These are phyloP conservation scores for Quercus cerris DNA, from an alignment of 306 rosid genomes.

Conservation along the genomic window DNA sequence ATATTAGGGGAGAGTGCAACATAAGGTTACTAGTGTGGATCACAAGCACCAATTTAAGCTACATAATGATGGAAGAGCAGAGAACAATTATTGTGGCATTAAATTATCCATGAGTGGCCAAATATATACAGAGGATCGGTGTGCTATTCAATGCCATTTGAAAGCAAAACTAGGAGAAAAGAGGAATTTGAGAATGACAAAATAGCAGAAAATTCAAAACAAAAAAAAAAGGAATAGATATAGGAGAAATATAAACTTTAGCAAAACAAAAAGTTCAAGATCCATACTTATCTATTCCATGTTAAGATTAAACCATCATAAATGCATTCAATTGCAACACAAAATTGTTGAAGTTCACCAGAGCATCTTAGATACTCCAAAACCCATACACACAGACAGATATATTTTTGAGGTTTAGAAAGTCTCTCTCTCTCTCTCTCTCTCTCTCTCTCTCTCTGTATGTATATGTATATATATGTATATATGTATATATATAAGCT, in stretches of 20 bases:
- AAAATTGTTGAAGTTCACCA: not conserved
- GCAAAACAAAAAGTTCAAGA: not conserved
- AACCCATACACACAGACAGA: not conserved
- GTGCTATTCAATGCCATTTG: not conserved
- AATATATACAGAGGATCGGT: not conserved
- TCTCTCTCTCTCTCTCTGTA: too few species aligned
- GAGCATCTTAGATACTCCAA: not conserved
- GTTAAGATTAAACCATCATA: not conserved
- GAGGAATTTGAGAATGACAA: not conserved
- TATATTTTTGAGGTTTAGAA: too few species aligned
- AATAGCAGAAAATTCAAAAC: not conserved
- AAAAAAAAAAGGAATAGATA: not conserved
- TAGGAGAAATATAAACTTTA: not conserved
- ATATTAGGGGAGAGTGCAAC: too few species aligned
- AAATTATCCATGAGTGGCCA: not conserved
- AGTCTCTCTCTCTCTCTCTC: too few species aligned
- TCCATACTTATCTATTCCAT: not conserved
- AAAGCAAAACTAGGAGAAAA: not conserved
- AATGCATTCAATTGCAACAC: not conserved
- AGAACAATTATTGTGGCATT: not conserved
- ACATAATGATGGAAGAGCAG: not conserved
- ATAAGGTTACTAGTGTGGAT: not conserved
- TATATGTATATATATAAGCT: too few species aligned
- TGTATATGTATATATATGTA: too few species aligned
- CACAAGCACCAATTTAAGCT: not conserved